Percentiles rank a stretch among this genome's conserved stretches.
phyloP scores from a whole-genome alignment of 768 basidiomycete genomes.

The Suillus fuscotomentosus region DNA sequence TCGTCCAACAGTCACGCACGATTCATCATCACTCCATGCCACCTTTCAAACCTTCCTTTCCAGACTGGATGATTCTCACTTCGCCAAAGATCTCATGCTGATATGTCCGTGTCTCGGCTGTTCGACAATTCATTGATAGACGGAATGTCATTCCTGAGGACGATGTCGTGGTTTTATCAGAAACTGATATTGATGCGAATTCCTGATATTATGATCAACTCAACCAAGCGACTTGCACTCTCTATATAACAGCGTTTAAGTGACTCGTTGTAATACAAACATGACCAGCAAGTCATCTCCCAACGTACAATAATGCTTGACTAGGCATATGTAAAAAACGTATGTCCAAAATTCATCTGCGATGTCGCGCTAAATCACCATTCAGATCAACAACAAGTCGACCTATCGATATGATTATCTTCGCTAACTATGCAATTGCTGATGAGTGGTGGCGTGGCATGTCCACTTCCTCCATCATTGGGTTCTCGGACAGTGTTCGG shows the following conservation, averaged over 20 bases:
- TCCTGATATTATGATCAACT: neutral
- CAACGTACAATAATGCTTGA: neutral
- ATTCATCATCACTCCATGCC: conserved; percentile 37
- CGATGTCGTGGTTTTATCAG: conserved; percentile 17
- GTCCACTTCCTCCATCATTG: neutral
- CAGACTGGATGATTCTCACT: conserved; percentile 51
- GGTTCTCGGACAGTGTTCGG: neutral
- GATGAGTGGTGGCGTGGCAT: conserved; percentile 27
- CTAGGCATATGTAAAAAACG: neutral
- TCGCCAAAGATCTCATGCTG: conserved; percentile 65
- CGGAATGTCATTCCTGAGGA: conserved; percentile 26
- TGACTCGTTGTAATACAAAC: neutral
- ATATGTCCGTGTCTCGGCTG: conserved; percentile 60
- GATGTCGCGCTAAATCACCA: neutral
- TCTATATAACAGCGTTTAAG: neutral
- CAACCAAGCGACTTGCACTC: neutral
- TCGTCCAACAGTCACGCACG: conserved; percentile 39
- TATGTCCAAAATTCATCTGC: neutral
- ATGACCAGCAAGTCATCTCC: neutral
- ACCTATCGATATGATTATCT: conserved; percentile 19
- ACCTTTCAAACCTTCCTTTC: conserved; percentile 35
- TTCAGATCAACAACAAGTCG: neutral
- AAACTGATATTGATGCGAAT: too few species aligned
- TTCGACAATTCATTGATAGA: conserved; percentile 41
- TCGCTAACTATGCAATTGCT: conserved; percentile 18